Conservation (phyloP, 2,329 filamentous ascomycete species). For the Fusarium luffae region DNA sequence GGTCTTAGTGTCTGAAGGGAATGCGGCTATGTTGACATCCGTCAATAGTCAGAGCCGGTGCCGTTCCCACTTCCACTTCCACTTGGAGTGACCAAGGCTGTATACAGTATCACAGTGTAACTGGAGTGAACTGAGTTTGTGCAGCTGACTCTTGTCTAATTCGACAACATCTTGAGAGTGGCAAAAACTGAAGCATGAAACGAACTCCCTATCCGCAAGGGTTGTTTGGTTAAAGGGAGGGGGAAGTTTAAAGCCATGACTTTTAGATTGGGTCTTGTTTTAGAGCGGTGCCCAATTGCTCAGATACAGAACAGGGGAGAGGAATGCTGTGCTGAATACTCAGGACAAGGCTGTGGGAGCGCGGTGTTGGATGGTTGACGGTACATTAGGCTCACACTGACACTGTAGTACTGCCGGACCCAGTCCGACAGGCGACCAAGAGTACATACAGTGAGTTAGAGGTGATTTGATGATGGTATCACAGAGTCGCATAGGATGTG, state of each 20-base stretch:
- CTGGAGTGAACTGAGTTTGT: neutral
- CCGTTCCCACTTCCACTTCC: constrained; percentile 13
- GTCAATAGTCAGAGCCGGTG: constrained; percentile 12
- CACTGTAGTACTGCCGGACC: constrained; percentile 6
- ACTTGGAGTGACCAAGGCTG: constrained; percentile 14
- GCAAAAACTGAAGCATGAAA: constrained; percentile 15
- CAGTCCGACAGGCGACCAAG: constrained; percentile 20
- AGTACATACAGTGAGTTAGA: neutral
- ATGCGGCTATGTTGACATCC: constrained; percentile 27
- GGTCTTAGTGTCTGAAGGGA: constrained; percentile 27
- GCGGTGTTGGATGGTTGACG: constrained; percentile 5
- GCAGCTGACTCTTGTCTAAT: neutral
- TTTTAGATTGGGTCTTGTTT: constrained; percentile 15
- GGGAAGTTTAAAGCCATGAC: neutral
- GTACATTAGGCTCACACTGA: constrained; percentile 12
- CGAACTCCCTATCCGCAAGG: neutral
- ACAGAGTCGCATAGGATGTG: neutral
- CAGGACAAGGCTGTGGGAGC: constrained; percentile 12
- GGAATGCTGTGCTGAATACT: constrained; percentile 5
- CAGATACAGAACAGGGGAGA: neutral
- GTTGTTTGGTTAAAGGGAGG: neutral
- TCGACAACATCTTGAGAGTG: constrained; percentile 16
- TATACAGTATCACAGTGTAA: constrained; percentile 28
- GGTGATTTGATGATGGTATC: constrained; percentile 13
- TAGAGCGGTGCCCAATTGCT: constrained; percentile 8